Evolutionary conservation across 495 filamentous ascomycete species (phyloP).

Genomic region (Trypethelium eluteriae): DNA sequence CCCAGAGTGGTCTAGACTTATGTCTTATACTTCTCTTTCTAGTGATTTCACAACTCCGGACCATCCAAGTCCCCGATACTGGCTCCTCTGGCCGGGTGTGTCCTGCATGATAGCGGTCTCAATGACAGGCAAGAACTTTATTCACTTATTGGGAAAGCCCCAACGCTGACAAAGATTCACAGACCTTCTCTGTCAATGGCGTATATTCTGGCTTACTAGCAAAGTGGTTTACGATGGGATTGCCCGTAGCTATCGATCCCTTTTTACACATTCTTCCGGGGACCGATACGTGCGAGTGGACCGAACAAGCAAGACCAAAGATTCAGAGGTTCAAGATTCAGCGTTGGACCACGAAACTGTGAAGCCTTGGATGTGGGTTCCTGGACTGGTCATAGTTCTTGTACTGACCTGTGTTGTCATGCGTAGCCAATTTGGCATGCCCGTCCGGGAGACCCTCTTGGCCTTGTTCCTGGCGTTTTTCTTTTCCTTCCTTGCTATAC

Average conservation of each 20-base stretch:
- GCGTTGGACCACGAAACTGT: conserved; percentile 50
- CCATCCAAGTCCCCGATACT: conserved; percentile 53
- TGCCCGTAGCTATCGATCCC: conserved; percentile 25
- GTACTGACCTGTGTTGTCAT: conserved; percentile 52
- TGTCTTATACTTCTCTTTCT: conserved; percentile 45
- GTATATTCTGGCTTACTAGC: conserved; percentile 48
- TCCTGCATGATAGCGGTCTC: conserved; percentile 56
- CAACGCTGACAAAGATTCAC: background rate
- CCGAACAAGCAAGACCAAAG: conserved; percentile 24
- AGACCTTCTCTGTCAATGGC: conserved; percentile 54
- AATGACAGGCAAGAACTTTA: conserved; percentile 39
- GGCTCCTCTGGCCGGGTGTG: conserved; percentile 61
- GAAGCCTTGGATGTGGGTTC: conserved; percentile 54
- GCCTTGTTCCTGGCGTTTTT: conserved; percentile 56
- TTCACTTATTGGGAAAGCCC: no score
- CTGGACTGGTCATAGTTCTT: conserved; percentile 45
- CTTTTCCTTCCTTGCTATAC: conserved; percentile 62
- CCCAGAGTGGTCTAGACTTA: conserved; percentile 45
- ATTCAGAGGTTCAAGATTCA: conserved; percentile 42
- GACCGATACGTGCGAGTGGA: conserved; percentile 32
- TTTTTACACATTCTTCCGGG: conserved; percentile 16
- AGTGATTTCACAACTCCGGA: conserved; percentile 39
- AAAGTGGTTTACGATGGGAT: conserved; percentile 45
- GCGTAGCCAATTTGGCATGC: conserved; percentile 53
- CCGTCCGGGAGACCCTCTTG: conserved; percentile 53